A percentile compares a stretch with the other conserved stretches of the same genome.
phyloP scores from a whole-genome alignment of 2,329 filamentous ascomycete genomes.

The Diaporthe destruens region DNA sequence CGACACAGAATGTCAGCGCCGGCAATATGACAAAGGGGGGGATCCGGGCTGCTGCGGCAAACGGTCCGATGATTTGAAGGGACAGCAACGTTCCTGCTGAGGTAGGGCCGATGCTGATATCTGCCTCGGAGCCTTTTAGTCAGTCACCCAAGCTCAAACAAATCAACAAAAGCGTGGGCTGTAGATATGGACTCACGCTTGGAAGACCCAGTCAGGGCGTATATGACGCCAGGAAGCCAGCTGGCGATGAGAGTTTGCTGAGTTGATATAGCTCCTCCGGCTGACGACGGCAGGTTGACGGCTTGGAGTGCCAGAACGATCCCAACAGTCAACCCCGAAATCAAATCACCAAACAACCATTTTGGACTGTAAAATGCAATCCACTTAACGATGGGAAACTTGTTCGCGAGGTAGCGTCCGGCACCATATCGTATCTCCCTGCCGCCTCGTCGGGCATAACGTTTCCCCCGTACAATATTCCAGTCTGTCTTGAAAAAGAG shows the following conservation, averaged over 20 bases:
- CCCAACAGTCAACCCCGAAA: conserved; percentile 34
- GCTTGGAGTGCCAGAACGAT: conserved; percentile 33
- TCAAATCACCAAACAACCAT: conserved; percentile 28
- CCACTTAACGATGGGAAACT: conserved; percentile 33
- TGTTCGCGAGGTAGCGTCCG: conserved; percentile 26
- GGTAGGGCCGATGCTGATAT: conserved; percentile 35
- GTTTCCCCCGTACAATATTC: conserved; percentile 29
- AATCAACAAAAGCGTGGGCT: too few species aligned
- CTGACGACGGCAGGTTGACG: conserved; percentile 28
- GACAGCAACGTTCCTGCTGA: conserved; percentile 13
- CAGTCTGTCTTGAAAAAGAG: conserved; percentile 36
- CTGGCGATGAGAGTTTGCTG: conserved; percentile 35
- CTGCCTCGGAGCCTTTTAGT: background rate
- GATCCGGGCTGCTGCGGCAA: conserved; percentile 18
- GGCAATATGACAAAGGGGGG: conserved; percentile 23
- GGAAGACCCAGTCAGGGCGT: conserved; percentile 31
- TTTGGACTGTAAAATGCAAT: conserved; percentile 27
- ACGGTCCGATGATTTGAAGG: conserved; percentile 20
- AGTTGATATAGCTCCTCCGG: conserved; percentile 14
- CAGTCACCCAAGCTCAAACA: background rate
- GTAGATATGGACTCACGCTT: background rate
- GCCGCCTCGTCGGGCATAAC: conserved; percentile 9
- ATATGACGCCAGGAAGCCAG: conserved; percentile 37
- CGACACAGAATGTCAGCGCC: conserved; percentile 32
- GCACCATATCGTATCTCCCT: conserved; percentile 28